Percentiles rank a stretch among this genome's conserved stretches.
Evolutionary conservation across 805 yeast species (phyloP).

Genomic region (Wickerhamomyces silvicola): DNA sequence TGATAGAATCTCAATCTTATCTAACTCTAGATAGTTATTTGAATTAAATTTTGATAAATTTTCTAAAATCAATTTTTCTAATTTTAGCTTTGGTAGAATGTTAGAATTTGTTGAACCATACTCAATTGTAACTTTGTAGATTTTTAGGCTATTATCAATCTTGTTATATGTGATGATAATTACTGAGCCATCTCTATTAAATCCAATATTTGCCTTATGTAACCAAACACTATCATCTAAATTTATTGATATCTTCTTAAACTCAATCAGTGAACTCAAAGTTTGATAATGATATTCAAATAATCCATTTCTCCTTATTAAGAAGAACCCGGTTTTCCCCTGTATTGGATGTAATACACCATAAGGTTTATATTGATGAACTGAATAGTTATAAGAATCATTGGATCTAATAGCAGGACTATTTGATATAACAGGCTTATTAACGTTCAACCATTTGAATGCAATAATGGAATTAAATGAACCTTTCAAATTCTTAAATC

Average conservation of each 20-base stretch:
- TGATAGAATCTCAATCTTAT: conserved; percentile 37
- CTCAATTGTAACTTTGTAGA: conserved; percentile 38
- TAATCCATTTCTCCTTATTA: conserved; percentile 57
- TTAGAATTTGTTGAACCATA: conserved; percentile 47
- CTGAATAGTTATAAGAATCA: conserved; percentile 43
- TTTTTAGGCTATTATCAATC: conserved; percentile 28
- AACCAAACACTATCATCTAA: conserved; percentile 27
- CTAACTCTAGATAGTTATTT: conserved; percentile 24
- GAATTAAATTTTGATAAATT: conserved; percentile 19
- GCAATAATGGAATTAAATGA: conserved; percentile 40
- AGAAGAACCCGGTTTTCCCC: conserved; percentile 65
- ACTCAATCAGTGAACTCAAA: conserved; percentile 55
- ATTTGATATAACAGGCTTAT: conserved; percentile 55
- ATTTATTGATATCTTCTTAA: conserved; percentile 30
- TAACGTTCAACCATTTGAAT: conserved; percentile 69
- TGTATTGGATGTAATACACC: conserved; percentile 65
- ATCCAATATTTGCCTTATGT: conserved; percentile 44
- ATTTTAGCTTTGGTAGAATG: conserved; percentile 32
- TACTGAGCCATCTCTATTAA: conserved; percentile 39
- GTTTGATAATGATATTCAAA: conserved; percentile 53
- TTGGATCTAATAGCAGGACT: conserved; percentile 46
- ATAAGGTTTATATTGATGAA: conserved; percentile 50
- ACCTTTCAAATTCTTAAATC: conserved; percentile 37
- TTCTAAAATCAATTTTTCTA: conserved; percentile 27
- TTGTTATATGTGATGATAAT: conserved; percentile 37